A percentile compares a stretch with the other conserved stretches of the same genome.
These are phyloP conservation scores for Halteria grandinella DNA, from an alignment of 73 alveolate genomes.

Conservation along the genomic window DNA sequence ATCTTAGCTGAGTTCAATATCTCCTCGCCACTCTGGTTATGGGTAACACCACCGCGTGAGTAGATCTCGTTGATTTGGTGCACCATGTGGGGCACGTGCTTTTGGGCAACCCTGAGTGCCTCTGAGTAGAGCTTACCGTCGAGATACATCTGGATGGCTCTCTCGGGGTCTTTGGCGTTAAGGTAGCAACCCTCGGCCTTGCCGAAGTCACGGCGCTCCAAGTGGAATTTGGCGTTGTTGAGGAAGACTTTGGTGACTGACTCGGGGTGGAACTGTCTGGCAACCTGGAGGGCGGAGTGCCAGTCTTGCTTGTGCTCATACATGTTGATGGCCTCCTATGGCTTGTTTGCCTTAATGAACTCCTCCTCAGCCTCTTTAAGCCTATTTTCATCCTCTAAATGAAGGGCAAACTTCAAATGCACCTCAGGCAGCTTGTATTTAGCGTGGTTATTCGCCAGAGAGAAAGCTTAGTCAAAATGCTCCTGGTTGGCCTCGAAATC, in stretches of 20 bases:
- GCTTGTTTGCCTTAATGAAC: constrained; percentile 98
- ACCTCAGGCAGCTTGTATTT: constrained; percentile 96
- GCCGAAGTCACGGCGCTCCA: constrained; percentile 93
- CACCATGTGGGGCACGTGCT: constrained; percentile 98
- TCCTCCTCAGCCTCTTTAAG: constrained; percentile 99
- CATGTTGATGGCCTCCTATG: constrained; percentile 99
- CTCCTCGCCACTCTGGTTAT: constrained; percentile 80
- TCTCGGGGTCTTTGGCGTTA: constrained; percentile 95
- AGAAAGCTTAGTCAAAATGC: constrained; percentile 97
- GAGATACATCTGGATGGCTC: constrained; percentile 93
- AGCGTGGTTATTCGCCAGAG: constrained; percentile 94
- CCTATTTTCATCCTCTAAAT: constrained; percentile 97
- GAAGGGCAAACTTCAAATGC: constrained; percentile 96
- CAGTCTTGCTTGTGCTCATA: constrained; percentile 98
- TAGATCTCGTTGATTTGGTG: constrained; percentile 81
- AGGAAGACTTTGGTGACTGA: constrained; percentile 84
- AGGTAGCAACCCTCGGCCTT: constrained; percentile 97
- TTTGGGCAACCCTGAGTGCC: constrained; percentile 97
- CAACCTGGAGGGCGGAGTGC: constrained; percentile 99
- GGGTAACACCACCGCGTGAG: constrained; percentile 70
- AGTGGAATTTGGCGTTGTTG: constrained; percentile 92
- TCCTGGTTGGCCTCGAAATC: constrained; percentile 95
- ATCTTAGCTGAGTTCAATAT: constrained; percentile 91
- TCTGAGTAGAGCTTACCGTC: constrained; percentile 87
- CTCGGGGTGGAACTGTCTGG: constrained; percentile 94